Evolutionary conservation across 2,329 filamentous ascomycete genomes (phyloP).

Genomic region (Hypoxylon sp.): DNA sequence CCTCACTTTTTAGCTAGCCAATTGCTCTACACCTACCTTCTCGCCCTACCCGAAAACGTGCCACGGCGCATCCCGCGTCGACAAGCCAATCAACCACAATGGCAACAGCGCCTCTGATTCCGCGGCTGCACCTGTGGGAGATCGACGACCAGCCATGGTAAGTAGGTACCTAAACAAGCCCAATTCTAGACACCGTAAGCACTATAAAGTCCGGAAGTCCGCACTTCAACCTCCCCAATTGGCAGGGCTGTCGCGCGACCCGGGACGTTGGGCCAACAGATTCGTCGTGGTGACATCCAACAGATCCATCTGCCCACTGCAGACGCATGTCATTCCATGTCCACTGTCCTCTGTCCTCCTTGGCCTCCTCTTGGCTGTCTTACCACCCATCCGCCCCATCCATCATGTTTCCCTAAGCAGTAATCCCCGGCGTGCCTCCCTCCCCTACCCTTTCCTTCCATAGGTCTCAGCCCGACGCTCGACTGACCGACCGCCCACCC

Average conservation of each 20-base stretch:
- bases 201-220: conserved; percentile 38
- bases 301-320: conserved; percentile 29
- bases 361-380: conserved; percentile 29
- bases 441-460: no score
- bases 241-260: conserved; percentile 10
- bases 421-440: not conserved
- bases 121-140: conserved; percentile 76
- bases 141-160: conserved; percentile 78
- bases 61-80: conserved; percentile 4
- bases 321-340: conserved; percentile 3
- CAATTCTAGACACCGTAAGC: conserved; percentile 21
- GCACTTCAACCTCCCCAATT: conserved; percentile 31
- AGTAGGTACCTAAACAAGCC: conserved; percentile 31
- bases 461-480: not conserved
- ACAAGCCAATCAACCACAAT: conserved; percentile 36
- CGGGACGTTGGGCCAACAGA: conserved; percentile 38
- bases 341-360: not conserved
- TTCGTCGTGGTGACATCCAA: conserved; percentile 24
- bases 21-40: not conserved
- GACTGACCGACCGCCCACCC: not conserved
- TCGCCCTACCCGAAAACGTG: not conserved
- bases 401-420: not conserved
- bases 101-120: conserved; percentile 63
- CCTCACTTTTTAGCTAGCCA: not conserved
- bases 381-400: conserved; percentile 6